These are phyloP conservation scores for Daedaleopsis nitida DNA, from an alignment of 768 basidiomycete species.

Conservation along the genomic window DNA sequence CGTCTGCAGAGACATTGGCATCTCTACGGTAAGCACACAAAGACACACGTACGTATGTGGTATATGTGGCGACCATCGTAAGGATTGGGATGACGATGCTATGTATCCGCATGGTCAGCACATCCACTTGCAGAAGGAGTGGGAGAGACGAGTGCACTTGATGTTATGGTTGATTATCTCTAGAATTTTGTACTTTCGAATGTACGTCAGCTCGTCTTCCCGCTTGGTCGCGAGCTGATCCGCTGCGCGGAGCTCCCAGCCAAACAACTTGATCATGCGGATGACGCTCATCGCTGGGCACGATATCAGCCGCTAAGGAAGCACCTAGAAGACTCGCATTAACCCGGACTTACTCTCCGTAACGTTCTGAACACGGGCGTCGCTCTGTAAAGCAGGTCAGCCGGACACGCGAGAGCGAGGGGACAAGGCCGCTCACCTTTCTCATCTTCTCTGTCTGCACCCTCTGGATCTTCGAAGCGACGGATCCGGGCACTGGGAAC, in stretches of 20 bases:
- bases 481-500: constrained; percentile 43
- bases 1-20: constrained; percentile 28
- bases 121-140: no score
- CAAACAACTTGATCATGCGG: constrained; percentile 53
- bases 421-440: constrained; percentile 27
- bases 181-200: constrained; percentile 54
- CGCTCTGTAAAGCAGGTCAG: constrained; percentile 34
- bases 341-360: constrained; percentile 37
- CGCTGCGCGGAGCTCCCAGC: constrained; percentile 49
- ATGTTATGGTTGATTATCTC: constrained; percentile 46
- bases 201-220: constrained; percentile 59
- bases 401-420: no score
- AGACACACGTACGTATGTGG: constrained; percentile 49
- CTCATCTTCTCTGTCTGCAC: constrained; percentile 45
- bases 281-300: constrained; percentile 36
- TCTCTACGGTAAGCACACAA: neutral
- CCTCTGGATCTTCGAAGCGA: constrained; percentile 38
- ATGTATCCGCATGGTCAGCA: neutral
- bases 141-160: constrained; percentile 36
- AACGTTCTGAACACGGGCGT: constrained; percentile 44
- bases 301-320: constrained; percentile 7
- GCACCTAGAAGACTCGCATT: no score
- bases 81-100: constrained; percentile 63
- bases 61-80: constrained; percentile 68
- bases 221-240: constrained; percentile 56